A percentile compares a stretch with the other conserved stretches of the same genome.
Evolutionary conservation across 2,329 filamentous ascomycete species (phyloP).

Genomic region (Aureobasidium sp.): DNA sequence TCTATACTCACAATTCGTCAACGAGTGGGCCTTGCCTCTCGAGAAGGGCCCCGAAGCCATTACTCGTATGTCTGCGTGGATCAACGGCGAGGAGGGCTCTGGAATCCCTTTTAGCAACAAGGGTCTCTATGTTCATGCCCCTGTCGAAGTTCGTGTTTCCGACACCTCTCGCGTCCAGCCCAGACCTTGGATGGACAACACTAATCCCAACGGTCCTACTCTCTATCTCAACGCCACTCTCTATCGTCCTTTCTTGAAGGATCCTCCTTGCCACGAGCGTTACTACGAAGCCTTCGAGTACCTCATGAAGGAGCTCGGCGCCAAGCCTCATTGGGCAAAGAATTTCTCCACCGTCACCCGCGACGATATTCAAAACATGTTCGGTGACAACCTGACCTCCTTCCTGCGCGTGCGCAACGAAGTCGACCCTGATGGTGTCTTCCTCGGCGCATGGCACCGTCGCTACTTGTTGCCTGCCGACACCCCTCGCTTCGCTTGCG

Average conservation of each 20-base stretch:
- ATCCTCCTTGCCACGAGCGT: slow-evolving; percentile 64
- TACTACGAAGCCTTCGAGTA: slow-evolving; percentile 90
- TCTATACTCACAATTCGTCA: slow-evolving; percentile 95
- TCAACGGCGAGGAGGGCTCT: slow-evolving; percentile 61
- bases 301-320: slow-evolving; percentile 77
- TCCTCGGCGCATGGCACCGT: slow-evolving; percentile 83
- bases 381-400: slow-evolving; percentile 55
- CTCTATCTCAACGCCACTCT: slow-evolving; percentile 86
- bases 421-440: slow-evolving; percentile 75
- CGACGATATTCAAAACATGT: slow-evolving; percentile 52
- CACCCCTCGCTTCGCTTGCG: slow-evolving; percentile 27
- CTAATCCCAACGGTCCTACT: slow-evolving; percentile 57
- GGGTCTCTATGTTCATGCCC: slow-evolving; percentile 77
- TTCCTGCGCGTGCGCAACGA: slow-evolving; percentile 62
- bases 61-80: slow-evolving; percentile 72
- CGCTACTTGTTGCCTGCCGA: slow-evolving; percentile 48
- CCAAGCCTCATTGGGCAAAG: slow-evolving; percentile 85
- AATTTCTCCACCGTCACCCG: slow-evolving; percentile 61
- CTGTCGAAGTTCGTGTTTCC: slow-evolving; percentile 79
- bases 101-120: slow-evolving; percentile 73
- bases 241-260: slow-evolving; percentile 69
- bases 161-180: slow-evolving; percentile 51
- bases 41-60: slow-evolving; percentile 81
- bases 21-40: slow-evolving; percentile 93
- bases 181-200: slow-evolving; percentile 65